These are phyloP conservation scores for Sporothrix globosa DNA, from an alignment of 2,329 filamentous ascomycete species.

Conservation along the genomic window DNA sequence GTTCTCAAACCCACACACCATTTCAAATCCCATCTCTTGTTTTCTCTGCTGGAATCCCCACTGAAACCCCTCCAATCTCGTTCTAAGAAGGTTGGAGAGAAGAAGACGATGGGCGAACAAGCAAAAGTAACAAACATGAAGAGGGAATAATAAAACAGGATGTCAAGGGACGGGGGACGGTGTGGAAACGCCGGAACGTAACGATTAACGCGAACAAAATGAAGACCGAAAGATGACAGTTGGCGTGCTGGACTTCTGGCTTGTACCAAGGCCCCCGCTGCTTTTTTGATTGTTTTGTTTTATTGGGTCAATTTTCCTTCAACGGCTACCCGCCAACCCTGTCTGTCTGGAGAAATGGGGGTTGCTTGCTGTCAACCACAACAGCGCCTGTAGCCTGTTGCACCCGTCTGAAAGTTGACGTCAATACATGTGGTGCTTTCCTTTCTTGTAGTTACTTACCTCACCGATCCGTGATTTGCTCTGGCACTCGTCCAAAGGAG, in stretches of 20 bases:
- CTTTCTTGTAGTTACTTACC: background rate
- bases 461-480: no score
- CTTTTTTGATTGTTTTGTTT: background rate
- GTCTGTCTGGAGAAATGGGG: slow-evolving; percentile 27
- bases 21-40: background rate
- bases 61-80: slow-evolving; percentile 29
- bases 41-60: slow-evolving; percentile 22
- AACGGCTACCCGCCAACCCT: slow-evolving; percentile 31
- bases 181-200: background rate
- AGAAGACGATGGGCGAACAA: background rate
- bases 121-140: background rate
- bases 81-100: slow-evolving; percentile 16
- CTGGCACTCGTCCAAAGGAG: background rate
- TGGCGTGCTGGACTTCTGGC: background rate
- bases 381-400: background rate
- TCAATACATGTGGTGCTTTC: no score
- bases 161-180: no score
- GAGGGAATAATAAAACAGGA: background rate
- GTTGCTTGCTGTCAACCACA: background rate
- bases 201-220: background rate
- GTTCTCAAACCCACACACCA: slow-evolving; percentile 30
- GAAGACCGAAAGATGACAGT: background rate
- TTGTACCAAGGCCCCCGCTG: background rate
- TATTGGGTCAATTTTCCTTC: background rate
- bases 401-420: background rate